Evolutionary conservation across 768 basidiomycete genomes (phyloP).

Genomic region (Russula brevipes): DNA sequence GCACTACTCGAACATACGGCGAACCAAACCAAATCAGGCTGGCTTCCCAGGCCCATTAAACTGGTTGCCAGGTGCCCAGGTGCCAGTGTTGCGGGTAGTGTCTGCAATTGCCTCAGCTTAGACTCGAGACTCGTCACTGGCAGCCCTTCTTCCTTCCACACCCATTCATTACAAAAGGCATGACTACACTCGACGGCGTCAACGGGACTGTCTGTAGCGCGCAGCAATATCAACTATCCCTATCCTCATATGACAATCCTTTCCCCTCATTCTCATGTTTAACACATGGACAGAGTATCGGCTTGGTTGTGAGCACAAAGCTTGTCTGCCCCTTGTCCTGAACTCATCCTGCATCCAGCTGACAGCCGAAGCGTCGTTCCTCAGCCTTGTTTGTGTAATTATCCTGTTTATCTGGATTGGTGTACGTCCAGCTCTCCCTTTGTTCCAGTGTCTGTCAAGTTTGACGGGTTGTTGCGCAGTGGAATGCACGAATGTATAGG

Average conservation of each 20-base stretch:
- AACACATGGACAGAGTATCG: conserved; percentile 36
- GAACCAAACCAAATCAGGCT: too few species aligned
- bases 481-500: conserved; percentile 13
- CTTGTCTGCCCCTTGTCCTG: not conserved
- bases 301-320: conserved; percentile 31
- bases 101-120: not conserved
- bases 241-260: too few species aligned
- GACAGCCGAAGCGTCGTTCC: conserved; percentile 32
- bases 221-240: not conserved
- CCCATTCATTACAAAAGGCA: not conserved
- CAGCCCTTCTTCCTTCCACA: not conserved
- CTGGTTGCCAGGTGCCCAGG: too few species aligned
- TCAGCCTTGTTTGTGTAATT: not conserved
- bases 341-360: conserved; percentile 28
- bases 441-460: not conserved
- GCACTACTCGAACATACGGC: too few species aligned
- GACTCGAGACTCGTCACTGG: not conserved
- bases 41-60: too few species aligned
- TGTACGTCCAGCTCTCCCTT: not conserved
- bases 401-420: conserved; percentile 2
- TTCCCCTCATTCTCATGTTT: conserved; percentile 26
- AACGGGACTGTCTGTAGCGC: conserved; percentile 12
- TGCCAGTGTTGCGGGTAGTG: too few species aligned
- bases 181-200: not conserved
- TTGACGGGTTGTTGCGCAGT: not conserved